Evolutionary conservation across 1,139 yeast species (phyloP).

Genomic region (Suhomyces bribrorum): DNA sequence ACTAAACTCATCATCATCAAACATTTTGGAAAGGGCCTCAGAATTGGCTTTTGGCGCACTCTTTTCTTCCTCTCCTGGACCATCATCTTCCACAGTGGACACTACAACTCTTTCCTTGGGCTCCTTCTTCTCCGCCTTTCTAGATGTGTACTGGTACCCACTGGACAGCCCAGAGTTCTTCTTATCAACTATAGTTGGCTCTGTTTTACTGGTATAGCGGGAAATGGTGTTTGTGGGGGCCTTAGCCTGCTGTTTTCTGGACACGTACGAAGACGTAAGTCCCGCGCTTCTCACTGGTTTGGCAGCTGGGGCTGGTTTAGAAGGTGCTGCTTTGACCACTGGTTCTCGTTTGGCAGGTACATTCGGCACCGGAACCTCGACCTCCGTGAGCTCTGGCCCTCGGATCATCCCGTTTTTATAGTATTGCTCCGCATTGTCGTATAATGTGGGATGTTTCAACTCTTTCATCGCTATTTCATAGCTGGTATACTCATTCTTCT

Average conservation of each 20-base stretch:
- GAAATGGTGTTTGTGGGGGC: constrained; percentile 14
- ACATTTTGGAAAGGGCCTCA: constrained; percentile 20
- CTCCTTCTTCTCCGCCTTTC: constrained; percentile 32
- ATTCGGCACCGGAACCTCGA: constrained; percentile 4
- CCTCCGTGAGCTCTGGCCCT: constrained; percentile 32
- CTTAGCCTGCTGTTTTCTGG: constrained; percentile 24
- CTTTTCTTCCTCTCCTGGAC: constrained; percentile 1
- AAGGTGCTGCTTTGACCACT: constrained; percentile 1
- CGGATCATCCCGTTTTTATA: constrained; percentile 34
- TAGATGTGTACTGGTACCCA: constrained; percentile 40
- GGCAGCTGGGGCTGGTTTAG: constrained; percentile 5
- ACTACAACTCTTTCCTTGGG: constrained; percentile 42
- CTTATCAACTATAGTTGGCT: constrained; percentile 12
- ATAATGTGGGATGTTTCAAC: constrained; percentile 22
- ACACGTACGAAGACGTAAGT: constrained; percentile 29
- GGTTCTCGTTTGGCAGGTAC: constrained; percentile 1
- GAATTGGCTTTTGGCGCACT: constrained; percentile 13
- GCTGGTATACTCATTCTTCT: constrained; percentile 18
- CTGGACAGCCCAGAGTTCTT: constrained; percentile 12
- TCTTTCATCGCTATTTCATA: constrained; percentile 35
- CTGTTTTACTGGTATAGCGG: constrained; percentile 27
- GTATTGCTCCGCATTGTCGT: constrained; percentile 22
- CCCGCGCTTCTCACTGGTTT: constrained; percentile 20
- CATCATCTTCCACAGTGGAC: constrained; percentile 22
- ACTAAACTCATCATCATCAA: constrained; percentile 25